A percentile compares a stretch with the other conserved stretches of the same genome.
Conservation (phyloP, 805 yeast species). For the Hanseniaspora nectarophila region DNA sequence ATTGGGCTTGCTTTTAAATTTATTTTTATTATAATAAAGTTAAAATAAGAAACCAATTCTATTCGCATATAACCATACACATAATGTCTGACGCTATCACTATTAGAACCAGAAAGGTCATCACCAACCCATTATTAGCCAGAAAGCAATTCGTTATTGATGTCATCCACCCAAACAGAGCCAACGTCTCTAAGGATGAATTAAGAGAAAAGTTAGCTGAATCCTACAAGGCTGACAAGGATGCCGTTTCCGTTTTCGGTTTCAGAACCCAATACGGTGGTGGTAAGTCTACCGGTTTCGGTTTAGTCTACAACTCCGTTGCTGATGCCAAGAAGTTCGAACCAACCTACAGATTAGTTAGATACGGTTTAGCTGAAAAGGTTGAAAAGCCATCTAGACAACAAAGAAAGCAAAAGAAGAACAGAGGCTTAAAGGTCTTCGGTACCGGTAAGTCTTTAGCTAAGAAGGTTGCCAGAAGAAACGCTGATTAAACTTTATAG, state of each 20-base stretch:
- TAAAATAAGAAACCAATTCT: neutral
- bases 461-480: conserved; percentile 83
- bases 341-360: conserved; percentile 97
- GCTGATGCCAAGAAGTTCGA: conserved; percentile 98
- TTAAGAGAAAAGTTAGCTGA: conserved; percentile 87
- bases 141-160: conserved; percentile 99
- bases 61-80: neutral
- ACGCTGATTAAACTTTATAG: conserved; percentile 49
- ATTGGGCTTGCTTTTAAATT: neutral
- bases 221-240: conserved; percentile 83
- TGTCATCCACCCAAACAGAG: conserved; percentile 98
- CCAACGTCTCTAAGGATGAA: conserved; percentile 98
- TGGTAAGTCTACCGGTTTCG: conserved; percentile 98
- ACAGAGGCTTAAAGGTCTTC: conserved; percentile 97
- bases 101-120: conserved; percentile 97
- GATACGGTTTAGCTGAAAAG: conserved; percentile 95
- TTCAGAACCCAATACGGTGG: conserved; percentile 99
- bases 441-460: conserved; percentile 96
- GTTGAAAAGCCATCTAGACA: conserved; percentile 97
- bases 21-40: neutral
- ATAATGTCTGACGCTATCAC: conserved; percentile 96
- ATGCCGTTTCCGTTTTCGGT: conserved; percentile 93
- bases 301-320: conserved; percentile 93
- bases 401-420: conserved; percentile 99
- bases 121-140: conserved; percentile 96